Evolutionary conservation across 345 rosid genomes (phyloP), one percentile per base, ranked within the genome.

Genomic region (Trapa incisa): DNA sequence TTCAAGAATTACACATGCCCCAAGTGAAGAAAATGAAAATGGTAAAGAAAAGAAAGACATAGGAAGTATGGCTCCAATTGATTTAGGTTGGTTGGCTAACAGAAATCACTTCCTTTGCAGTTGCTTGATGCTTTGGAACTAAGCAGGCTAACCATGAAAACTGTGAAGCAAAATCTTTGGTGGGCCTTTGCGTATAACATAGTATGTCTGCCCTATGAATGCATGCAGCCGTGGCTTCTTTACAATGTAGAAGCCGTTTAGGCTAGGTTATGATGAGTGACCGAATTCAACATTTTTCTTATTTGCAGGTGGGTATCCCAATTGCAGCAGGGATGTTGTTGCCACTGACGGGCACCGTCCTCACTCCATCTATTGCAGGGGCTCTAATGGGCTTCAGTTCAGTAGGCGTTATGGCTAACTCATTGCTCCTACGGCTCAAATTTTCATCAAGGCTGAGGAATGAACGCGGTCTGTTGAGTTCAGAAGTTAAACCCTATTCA

Each of bases 181-280:
- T 90, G 98, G 98, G 98, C 98, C n/a, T 93, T 93, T 39, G 97
- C 88, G 50, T 93, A 93, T 78, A 93, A 93, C 71, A 88, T 93
- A 50, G 98, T 93, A 83, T 84, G 97, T 77, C 6, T 53, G 58
- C 58, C 62, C 37, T 54, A 29, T 7, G 37, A 13, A 32, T 57
- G 63, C 38, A 32, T 2, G 32, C 63, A 32, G 32, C 32, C 37
- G 12, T 58, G 3, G 63, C 1, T 22, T n/a, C 35, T n/a, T 54
- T 54, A 22, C 17, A n/a, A 54, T 54, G 60, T 22, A 22, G 35
- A 54, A 4, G 2, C n/a, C n/a, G 9, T 15, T 2, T 22, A 22
- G 60, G 5, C 33, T 53, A 17, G 3, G 17, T 15, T 50, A n/a
- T 58, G 38, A 32, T 37, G 63, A 1, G n/a, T 35, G 16, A 11